Percentiles rank a stretch among this genome's conserved stretches.
Evolutionary conservation across 2,329 filamentous ascomycete species (phyloP).

Genomic region (Biscogniauxia sp.): DNA sequence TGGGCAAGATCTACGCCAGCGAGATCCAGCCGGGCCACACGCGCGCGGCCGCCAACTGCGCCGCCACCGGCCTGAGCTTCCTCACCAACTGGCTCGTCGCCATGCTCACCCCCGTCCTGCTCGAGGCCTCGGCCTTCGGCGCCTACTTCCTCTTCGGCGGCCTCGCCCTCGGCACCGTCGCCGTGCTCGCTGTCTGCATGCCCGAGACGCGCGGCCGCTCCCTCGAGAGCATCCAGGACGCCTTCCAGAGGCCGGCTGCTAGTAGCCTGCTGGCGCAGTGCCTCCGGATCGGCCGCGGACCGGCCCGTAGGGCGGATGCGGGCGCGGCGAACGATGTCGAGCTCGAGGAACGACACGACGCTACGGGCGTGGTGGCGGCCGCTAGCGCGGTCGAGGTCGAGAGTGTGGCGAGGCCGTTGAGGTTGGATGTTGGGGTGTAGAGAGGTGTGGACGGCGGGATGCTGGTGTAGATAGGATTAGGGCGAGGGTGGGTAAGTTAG

Average conservation of each 20-base stretch:
- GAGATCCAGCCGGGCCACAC: slow-evolving; percentile 58
- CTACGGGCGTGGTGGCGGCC: slow-evolving; percentile 9
- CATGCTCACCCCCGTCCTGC: slow-evolving; percentile 41
- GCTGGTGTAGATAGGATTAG: no score
- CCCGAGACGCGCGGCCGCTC: slow-evolving; percentile 48
- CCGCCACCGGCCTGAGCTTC: slow-evolving; percentile 41
- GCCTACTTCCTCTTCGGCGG: slow-evolving; percentile 47
- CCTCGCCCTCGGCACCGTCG: slow-evolving; percentile 37
- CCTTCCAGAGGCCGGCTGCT: slow-evolving; percentile 36
- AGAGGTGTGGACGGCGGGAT: no score
- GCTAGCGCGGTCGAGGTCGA: slow-evolving; percentile 15
- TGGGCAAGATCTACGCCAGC: slow-evolving; percentile 53
- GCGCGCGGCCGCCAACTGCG: slow-evolving; percentile 50
- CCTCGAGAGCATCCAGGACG: slow-evolving; percentile 48
- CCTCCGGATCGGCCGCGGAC: slow-evolving; percentile 4
- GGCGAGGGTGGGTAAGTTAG: no score
- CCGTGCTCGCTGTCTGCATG: slow-evolving; percentile 43
- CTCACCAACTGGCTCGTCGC: slow-evolving; percentile 39
- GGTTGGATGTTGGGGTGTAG: slow-evolving; percentile 11
- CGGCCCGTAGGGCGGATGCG: slow-evolving; percentile 2
- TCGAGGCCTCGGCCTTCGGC: slow-evolving; percentile 39
- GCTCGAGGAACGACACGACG: slow-evolving; percentile 8
- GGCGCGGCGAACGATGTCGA: slow-evolving; percentile 12
- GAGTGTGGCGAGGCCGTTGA: slow-evolving; percentile 13
- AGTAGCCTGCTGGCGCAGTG: slow-evolving; percentile 9